Evolutionary conservation across 177 flowering plant species (phyloP), one percentile per base, ranked within the genome.

Genomic region (Tripterygium wilfordii): DNA sequence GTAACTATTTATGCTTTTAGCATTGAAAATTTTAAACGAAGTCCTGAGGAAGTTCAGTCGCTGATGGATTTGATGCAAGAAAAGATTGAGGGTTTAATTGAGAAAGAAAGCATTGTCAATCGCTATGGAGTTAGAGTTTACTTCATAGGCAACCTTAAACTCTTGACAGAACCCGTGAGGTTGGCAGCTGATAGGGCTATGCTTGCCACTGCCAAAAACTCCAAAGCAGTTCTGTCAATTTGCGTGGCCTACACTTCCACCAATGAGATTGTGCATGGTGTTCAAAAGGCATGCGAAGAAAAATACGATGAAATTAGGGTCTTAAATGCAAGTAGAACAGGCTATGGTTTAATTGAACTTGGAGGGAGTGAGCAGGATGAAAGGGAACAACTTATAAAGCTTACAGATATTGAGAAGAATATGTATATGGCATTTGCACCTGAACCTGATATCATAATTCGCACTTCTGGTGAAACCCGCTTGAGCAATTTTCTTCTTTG

Each of bases 1-100:
- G 58, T 69, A 27, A 69, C 67, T 2, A 14, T 69, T 13, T 69
- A 57, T 24, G 74, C 70, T 10, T 69, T 69, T 33, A 69, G 67
- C 50, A 64, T 69, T 4, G 74, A 69, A 15, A 69, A 65, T 39
- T 69, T 69, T 44, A 61, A 51, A 15, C 12, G 62, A 23, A 29
- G 19, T 5, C 67, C 64, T 3, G 57, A 53, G 3, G 55, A 61
- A 46, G 67, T 69, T 33, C 47, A 58, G 4, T 15, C 0, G 12
- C 3, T 65, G 27, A 65, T 65, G 70, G 55, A 65, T 31, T 28
- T 69, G 20, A 42, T 69, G 8, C 24, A 6, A 10, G 42, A 38
- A 20, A 3, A 38, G 24, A 5, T 18, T 38, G 10, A 38, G n/a
- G 42, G 24, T 1, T 20, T 38, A 12, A 18, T 38, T 2, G 20